Evolutionary conservation across 768 basidiomycete genomes (phyloP).

Genomic region (Dacryopinax spathularia): DNA sequence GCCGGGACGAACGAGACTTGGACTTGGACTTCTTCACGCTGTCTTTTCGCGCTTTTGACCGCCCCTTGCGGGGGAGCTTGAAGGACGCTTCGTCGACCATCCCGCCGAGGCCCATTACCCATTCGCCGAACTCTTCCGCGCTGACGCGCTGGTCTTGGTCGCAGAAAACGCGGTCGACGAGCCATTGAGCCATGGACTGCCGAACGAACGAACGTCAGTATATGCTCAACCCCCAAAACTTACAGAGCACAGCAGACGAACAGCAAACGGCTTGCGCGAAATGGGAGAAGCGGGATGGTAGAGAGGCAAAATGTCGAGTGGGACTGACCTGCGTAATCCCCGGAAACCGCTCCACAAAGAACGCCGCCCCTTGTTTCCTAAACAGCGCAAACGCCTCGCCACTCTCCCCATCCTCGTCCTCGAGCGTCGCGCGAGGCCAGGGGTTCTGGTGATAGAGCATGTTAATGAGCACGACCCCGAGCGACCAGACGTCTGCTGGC

Average conservation of each 20-base stretch:
- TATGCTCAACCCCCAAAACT: too few relatives aligned
- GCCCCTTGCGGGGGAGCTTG: slow-evolving; percentile 16
- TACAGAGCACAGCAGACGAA: slow-evolving; percentile 22
- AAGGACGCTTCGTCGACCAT: slow-evolving; percentile 33
- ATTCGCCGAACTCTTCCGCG: slow-evolving; percentile 72
- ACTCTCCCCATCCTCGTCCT: slow-evolving; percentile 35
- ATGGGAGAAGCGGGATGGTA: neutral
- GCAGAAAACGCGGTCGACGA: slow-evolving; percentile 74
- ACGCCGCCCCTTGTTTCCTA: slow-evolving; percentile 61
- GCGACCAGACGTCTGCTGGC: slow-evolving; percentile 95
- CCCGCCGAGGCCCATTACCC: slow-evolving; percentile 69
- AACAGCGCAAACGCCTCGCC: slow-evolving; percentile 53
- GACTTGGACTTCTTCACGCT: neutral
- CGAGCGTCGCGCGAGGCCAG: slow-evolving; percentile 86
- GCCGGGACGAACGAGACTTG: slow-evolving; percentile 7
- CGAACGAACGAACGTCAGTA: too few relatives aligned
- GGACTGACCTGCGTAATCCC: slow-evolving; percentile 29
- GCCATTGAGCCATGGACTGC: slow-evolving; percentile 79
- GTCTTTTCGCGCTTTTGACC: slow-evolving; percentile 8
- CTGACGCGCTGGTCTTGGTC: slow-evolving; percentile 55
- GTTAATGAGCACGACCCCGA: slow-evolving; percentile 97
- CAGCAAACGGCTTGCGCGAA: neutral
- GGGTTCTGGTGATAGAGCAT: slow-evolving; percentile 98
- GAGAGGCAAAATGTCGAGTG: neutral
- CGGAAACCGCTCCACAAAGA: slow-evolving; percentile 79